Evolutionary conservation across 805 yeast species (phyloP), one percentile per base, ranked within the genome.

Genomic region (Yarrowia sp.): DNA sequence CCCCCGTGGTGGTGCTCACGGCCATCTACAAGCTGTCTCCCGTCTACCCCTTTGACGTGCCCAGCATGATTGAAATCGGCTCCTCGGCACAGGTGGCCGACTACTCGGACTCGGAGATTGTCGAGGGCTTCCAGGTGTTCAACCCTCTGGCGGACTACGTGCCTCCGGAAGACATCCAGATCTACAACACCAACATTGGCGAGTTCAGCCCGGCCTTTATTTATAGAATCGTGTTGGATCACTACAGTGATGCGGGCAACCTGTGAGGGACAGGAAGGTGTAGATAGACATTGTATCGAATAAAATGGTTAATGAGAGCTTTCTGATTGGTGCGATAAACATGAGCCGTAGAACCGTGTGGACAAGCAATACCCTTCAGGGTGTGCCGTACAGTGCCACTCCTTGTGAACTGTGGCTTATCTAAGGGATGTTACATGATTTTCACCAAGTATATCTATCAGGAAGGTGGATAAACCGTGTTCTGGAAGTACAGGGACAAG

Each of bases 191-290:
- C 12, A 94, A 95, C 76, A 86, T 93, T 65, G 99, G 98, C 61
- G 98, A 98, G 15, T 92, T 90, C 76, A 91, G 98, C 33, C 98
- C 99, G 56, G 91, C 94, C 73, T 95, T 95, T 79, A 90, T 95
- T 67, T 95, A 95, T 79, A 88, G 99, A 79, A 90, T 95, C 67
- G 97, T 95, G 20, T 85, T 93, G 80, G 99, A 95, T 78, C 92
- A 94, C 79, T 95, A 95, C 78, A 89, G 90, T 77, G 86, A 88
- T 66, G 92, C 89, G 73, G 98, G 95, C 80, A 70, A 70, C 24
- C 24, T 43, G 38, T 49, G 70, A 53, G 36, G 38, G 36, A 24
- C 30, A 1, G 66, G 33, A n/a, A 15, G 42, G 43, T 49, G 55
- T 33, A 52, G 40, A 38, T 52, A 52, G 58, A 50, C 56, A 24